Conservation (phyloP, 345 rosid species). For the Theobroma cacao region DNA sequence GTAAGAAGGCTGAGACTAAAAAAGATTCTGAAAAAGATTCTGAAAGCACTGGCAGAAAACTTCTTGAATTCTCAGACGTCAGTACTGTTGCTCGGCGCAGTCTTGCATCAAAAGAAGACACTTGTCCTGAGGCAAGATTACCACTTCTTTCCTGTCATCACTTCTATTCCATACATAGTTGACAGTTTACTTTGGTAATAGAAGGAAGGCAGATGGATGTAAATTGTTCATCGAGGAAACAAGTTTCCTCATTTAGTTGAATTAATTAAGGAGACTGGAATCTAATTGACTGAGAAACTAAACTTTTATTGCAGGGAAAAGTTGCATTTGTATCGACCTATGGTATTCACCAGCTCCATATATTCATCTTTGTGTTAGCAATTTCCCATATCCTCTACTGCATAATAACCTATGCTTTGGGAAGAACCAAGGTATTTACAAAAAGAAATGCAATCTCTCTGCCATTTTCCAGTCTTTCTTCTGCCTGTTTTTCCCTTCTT, state of each 20-base stretch:
- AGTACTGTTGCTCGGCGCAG: constrained; percentile 34
- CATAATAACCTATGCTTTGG: constrained; percentile 55
- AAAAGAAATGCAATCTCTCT: background rate
- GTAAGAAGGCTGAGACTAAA: background rate
- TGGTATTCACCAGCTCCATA: constrained; percentile 76
- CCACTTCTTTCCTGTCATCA: background rate
- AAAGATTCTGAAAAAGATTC: constrained; percentile 8
- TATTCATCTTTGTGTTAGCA: constrained; percentile 80
- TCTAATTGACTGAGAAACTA: background rate
- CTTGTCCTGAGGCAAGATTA: constrained; percentile 40
- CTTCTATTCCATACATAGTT: background rate
- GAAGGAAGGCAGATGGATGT: background rate
- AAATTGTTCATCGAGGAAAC: background rate
- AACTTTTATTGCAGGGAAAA: constrained; percentile 46
- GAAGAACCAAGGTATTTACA: constrained; percentile 66
- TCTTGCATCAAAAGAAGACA: constrained; percentile 39
- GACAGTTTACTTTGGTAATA: background rate
- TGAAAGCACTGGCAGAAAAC: constrained; percentile 28
- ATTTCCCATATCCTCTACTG: constrained; percentile 63
- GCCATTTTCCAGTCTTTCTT: background rate
- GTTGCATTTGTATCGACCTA: constrained; percentile 68
- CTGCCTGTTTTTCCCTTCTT: background rate
- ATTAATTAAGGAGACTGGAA: background rate
- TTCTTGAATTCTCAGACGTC: constrained; percentile 38
- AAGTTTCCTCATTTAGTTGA: background rate